Base-by-base conservation (phyloP, 768 basidiomycete genomes). In the Serendipita indica region DNA sequence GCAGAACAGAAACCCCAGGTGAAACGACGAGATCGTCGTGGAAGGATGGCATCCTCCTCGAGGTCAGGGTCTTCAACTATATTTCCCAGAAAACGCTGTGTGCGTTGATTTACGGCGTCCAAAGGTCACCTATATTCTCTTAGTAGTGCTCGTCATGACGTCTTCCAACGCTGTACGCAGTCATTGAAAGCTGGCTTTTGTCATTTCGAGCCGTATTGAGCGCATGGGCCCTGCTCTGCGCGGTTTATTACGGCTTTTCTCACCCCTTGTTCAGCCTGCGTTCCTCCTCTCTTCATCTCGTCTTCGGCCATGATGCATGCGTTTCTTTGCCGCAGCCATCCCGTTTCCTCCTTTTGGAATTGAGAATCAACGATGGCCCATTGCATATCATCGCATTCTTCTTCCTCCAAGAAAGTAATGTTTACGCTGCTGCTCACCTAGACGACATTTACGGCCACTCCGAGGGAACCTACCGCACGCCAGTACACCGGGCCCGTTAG, bases 401-500 rank as follows among this genome's bases (percentile, higher is more conserved):
- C 67, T 68, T 86, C 61, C 90, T 93, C 72, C 74, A 93, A 16
- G 91, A 88, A 32, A 86, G 84, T 35, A 94, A 94, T 71, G 77
- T 92, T 59, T 93, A 89, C 76, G 84, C 83, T 57, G 78, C 90
- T 61, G 82, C 89, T 3, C 78, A 80, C 1, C 88, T 87, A 0
- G 76, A 67, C 18, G 81, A 79, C 62, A 76, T 81, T 56, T 89
- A 89, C 72, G 80, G 76, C 67, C 70, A 74, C 63, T 82, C 80
- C 43, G 89, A 89, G 69, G 83, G 86, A 64, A 96, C 93, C 0
- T 97, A 92, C 70, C 74, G 97, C 60, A 96, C 92, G 1, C 94
- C 94, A n/a, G 88, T 89, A 22, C 81, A 84, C 27, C 96, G 87
- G 81, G 84, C 88, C 1, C 93, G 91, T 74, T 94, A 90, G 89